These are phyloP conservation scores for Sporisorium scitamineum DNA, from an alignment of 1,284 basidiomycete species.

Conservation along the genomic window DNA sequence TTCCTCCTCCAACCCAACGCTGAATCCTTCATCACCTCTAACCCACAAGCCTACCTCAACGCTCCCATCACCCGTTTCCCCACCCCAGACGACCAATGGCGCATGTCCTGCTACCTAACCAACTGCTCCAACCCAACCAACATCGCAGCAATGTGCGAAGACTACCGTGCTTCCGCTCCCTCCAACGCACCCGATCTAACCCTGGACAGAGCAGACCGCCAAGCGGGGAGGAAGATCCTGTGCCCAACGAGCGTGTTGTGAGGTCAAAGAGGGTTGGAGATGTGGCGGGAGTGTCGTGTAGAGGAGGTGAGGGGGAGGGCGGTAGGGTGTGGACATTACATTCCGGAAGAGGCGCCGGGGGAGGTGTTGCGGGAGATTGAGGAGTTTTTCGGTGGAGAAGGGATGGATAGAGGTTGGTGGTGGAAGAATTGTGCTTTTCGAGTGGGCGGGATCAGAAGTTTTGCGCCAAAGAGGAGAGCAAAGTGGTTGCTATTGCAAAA, in stretches of 20 bases:
- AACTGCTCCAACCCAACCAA: slow-evolving; percentile 18
- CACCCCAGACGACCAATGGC: slow-evolving; percentile 13
- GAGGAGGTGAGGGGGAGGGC: slow-evolving; percentile 54
- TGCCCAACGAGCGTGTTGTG: slow-evolving; percentile 65
- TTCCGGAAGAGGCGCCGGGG: slow-evolving; percentile 68
- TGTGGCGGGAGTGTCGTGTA: slow-evolving; percentile 67
- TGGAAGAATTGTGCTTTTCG: too few species aligned
- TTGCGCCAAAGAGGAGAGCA: too few species aligned
- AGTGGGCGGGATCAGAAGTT: too few species aligned
- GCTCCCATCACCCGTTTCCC: slow-evolving; percentile 45
- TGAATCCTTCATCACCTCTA: slow-evolving; percentile 69
- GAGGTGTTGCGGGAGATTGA: slow-evolving; percentile 44
- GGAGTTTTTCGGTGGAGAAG: too few species aligned
- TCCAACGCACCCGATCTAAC: slow-evolving; percentile 65
- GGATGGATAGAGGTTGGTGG: too few species aligned
- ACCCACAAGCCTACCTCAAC: slow-evolving; percentile 66
- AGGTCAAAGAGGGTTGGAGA: slow-evolving; percentile 62
- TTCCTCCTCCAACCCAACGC: slow-evolving; percentile 69
- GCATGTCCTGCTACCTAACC: slow-evolving; percentile 11
- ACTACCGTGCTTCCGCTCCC: slow-evolving; percentile 70
- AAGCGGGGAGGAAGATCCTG: slow-evolving; percentile 59
- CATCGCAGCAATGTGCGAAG: slow-evolving; percentile 66
- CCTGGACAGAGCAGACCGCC: slow-evolving; percentile 65
- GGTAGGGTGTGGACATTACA: slow-evolving; percentile 69
- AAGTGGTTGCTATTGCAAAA: too few species aligned